Base-by-base conservation (phyloP, 345 rosid genomes). In the Euphorbia tirucalli region DNA sequence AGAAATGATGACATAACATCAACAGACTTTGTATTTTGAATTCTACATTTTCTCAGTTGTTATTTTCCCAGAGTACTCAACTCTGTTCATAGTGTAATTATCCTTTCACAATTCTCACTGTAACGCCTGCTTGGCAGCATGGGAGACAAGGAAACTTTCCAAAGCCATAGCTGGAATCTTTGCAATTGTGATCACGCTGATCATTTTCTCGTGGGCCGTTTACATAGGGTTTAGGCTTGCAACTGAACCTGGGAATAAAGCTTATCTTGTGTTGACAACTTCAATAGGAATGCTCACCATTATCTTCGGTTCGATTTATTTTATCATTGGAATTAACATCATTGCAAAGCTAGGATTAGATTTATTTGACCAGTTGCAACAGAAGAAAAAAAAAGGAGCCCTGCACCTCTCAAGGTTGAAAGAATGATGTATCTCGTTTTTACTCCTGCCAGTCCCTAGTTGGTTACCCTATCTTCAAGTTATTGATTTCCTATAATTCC, bases 171-270 rank as follows among this genome's bases (percentile, higher is more conserved):
- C 49, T 6, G 44, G 52, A 41, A 70, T 63, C 46, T 9, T 70
- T 10, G 48, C 68, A 10, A 66, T 68, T 3, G 21, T 74, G 48
- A 24, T 75, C 31, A 75, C 66, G 19, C 52, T 68, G 54, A 9
- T 56, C 15, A 9, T 73, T 70, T 63, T 82, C 37, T 46, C 72
- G 57, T 74, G 73, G 81, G 64, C 50, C 1, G 63, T 69, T 68
- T 77, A 77, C 63, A 71, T 70, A 11, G 84, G 81, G 65, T 66
- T 69, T 19, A 69, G 72, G 76, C 73, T 80, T 5, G 73, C 81
- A 72, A 69, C 74, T 67, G 81, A 80, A 65, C 73, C 74, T 3
- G 75, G 16, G 41, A 25, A 68, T 3, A 73, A 25, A 66, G 74
- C 72, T 49, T 66, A 68, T 46, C 11, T 71, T 68, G 19, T 49